Conservation (phyloP, 805 yeast species). For the Hermanozyma aechmeae region DNA sequence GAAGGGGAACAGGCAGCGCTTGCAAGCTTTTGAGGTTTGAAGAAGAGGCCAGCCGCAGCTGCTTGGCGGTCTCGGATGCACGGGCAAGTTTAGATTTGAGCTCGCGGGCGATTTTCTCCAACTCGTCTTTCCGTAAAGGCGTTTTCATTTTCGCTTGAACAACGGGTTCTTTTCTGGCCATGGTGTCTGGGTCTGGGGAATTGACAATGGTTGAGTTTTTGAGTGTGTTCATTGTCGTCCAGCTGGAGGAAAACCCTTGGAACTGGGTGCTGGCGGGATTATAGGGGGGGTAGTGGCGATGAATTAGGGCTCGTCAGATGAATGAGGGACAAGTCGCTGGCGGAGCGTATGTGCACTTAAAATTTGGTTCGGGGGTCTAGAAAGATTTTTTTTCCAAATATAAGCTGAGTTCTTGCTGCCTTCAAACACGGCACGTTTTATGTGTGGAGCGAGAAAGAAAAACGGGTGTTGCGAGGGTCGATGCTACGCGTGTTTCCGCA, state of each 20-base stretch:
- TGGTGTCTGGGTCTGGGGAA: slow-evolving; percentile 7
- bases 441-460: neutral
- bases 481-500: slow-evolving; percentile 1
- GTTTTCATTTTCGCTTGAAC: slow-evolving; percentile 17
- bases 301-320: neutral
- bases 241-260: too few relatives aligned
- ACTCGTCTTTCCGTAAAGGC: slow-evolving; percentile 33
- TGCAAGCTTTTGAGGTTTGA: slow-evolving; percentile 13
- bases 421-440: neutral
- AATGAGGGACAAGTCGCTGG: neutral
- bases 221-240: slow-evolving; percentile 18
- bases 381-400: neutral
- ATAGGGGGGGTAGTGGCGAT: neutral
- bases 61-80: slow-evolving; percentile 38
- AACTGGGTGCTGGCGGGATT: neutral
- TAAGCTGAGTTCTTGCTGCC: neutral
- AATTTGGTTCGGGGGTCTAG: neutral
- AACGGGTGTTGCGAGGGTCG: neutral
- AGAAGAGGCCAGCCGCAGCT: slow-evolving; percentile 10
- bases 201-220: slow-evolving; percentile 13
- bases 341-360: neutral
- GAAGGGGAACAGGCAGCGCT: slow-evolving; percentile 8
- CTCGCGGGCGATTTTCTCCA: slow-evolving; percentile 35
- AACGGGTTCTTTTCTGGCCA: slow-evolving; percentile 8
- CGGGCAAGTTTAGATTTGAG: slow-evolving; percentile 31